Conservation (phyloP, 345 rosid species). For the Populus deltoides region DNA sequence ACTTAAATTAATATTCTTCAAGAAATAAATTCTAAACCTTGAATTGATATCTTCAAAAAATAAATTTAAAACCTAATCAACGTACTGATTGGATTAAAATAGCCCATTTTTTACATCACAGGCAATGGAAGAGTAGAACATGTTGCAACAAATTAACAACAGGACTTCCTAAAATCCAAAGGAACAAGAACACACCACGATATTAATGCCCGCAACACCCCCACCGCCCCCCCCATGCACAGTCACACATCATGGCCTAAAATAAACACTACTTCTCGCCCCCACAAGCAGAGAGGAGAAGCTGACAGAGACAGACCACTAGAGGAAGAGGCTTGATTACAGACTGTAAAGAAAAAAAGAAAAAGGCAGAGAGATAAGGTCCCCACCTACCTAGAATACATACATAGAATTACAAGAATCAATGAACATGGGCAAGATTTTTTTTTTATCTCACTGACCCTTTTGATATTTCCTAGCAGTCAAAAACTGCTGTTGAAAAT, state of each 20-base stretch:
- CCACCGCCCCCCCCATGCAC: too few relatives aligned
- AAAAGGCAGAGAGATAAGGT: constrained; percentile 5
- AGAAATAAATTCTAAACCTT: too few relatives aligned
- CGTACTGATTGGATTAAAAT: too few relatives aligned
- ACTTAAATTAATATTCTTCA: too few relatives aligned
- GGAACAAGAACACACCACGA: background rate
- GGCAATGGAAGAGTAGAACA: too few relatives aligned
- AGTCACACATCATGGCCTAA: background rate
- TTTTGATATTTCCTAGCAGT: background rate
- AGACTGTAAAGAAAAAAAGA: constrained; percentile 27
- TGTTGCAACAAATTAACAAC: too few relatives aligned
- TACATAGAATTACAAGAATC: constrained; percentile 21
- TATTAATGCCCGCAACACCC: too few relatives aligned
- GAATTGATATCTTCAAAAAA: too few relatives aligned
- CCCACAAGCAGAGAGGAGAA: background rate
- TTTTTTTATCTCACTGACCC: background rate
- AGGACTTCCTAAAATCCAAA: too few relatives aligned
- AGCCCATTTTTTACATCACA: too few relatives aligned
- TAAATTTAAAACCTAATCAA: too few relatives aligned
- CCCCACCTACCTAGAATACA: constrained; percentile 22
- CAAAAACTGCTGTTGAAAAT: constrained; percentile 21
- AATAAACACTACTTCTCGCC: background rate
- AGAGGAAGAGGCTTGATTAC: constrained; percentile 11
- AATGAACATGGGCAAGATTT: background rate
- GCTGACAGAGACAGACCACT: background rate